phyloP scores from a whole-genome alignment of 106 monocot species.

The Alisma plantagoaquatica region DNA sequence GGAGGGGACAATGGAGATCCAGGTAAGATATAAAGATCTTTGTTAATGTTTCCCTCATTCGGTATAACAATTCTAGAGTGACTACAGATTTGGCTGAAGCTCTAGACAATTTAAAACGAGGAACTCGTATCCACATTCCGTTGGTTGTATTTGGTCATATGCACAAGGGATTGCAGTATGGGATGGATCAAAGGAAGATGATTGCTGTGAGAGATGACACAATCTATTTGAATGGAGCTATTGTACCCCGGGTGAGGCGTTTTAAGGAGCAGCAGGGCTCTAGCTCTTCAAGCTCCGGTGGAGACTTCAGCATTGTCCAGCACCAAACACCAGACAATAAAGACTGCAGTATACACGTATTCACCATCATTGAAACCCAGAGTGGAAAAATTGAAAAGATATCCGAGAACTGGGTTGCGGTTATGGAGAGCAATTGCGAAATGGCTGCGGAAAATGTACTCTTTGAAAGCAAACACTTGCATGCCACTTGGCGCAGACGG shows the following conservation, averaged over 20 bases:
- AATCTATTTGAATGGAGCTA: slow-evolving; percentile 81
- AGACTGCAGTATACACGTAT: slow-evolving; percentile 35
- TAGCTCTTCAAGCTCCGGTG: neutral
- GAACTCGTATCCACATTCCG: slow-evolving; percentile 30
- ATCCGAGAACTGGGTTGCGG: slow-evolving; percentile 62
- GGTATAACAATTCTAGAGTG: neutral
- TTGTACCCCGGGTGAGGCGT: slow-evolving; percentile 69
- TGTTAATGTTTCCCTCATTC: no score
- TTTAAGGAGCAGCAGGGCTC: neutral
- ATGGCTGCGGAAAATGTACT: slow-evolving; percentile 46
- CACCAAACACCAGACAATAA: slow-evolving; percentile 1
- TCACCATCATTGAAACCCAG: slow-evolving; percentile 50
- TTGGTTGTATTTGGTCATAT: slow-evolving; percentile 95
- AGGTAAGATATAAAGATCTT: slow-evolving; percentile 25
- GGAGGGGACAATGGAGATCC: slow-evolving; percentile 95
- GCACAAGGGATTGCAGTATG: slow-evolving; percentile 64
- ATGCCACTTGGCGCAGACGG: no score
- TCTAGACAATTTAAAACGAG: slow-evolving; percentile 40
- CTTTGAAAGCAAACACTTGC: slow-evolving; percentile 16
- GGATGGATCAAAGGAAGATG: slow-evolving; percentile 66
- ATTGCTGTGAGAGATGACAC: slow-evolving; percentile 44
- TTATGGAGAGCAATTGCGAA: slow-evolving; percentile 12
- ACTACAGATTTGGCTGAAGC: slow-evolving; percentile 79
- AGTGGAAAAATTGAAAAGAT: slow-evolving; percentile 44
- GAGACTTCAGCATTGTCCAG: no score